Evolutionary conservation across 2,329 filamentous ascomycete species (phyloP), one percentile per base, ranked within the genome.

Genomic region (Elsinoe batatas): DNA sequence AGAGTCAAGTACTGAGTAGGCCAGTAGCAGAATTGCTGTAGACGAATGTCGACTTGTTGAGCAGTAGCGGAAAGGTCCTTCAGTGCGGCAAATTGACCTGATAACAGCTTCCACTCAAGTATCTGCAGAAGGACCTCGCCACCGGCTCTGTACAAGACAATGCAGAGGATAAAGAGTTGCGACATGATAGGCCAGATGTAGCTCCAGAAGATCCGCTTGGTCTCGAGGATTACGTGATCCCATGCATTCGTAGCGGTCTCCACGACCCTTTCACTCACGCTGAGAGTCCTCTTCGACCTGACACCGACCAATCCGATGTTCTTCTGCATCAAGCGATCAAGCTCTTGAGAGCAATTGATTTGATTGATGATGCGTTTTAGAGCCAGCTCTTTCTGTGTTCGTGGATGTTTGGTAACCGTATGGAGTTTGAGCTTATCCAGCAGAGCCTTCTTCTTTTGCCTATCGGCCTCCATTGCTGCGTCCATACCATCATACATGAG

Each of bases 11-110:
- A 96, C 69, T 98, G 91, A 71, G 95, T 89, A 1, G 93, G 94
- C 91, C 91, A 97, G 69, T 98, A 98, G 71, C 91, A 97, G 67
- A 97, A 97, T 68, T 98, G 93, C 67, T 97, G 90, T 18, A 98
- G 78, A 4, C 93, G 87, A 61, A 98, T 96, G 71, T 98, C 93
- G 35, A 98, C 84, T 70, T 98, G 93, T 68, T 98, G 93, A 20
- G 93, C 93, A 0, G 91, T 97, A 12, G 93, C 93, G 32, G 91
- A 97, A 43, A 97, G 83, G 67, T 98, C 93, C 68, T 97, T 97
- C 56, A 98, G 73, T 0, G 93, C 93, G 38, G 90, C 84, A 50
- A 84, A 85, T 55, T 32, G 18, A 40, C 86, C 84, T 6, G 88
- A 86, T 46, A 85, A 81, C 20, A 83, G 78, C 33, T 89, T 83